Percentiles rank a stretch among this genome's conserved stretches.
Evolutionary conservation across 176 grass and related monocot genomes (phyloP).

Genomic region (Paspalum vaginatum): DNA sequence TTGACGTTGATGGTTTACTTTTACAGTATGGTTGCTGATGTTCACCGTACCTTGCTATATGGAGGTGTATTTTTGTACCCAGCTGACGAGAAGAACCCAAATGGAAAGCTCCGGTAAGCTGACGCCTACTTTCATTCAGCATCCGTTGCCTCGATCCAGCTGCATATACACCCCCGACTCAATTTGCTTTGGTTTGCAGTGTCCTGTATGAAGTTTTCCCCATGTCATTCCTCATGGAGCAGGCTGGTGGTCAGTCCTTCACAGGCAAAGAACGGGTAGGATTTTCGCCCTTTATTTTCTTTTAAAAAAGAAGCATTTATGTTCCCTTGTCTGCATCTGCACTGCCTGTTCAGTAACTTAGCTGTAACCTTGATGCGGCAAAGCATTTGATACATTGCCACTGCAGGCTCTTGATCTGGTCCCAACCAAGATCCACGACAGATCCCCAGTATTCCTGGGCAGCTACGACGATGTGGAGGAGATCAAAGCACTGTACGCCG

Average conservation of each 20-base stretch:
- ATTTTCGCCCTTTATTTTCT: not conserved
- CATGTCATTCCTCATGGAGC: slow-evolving; percentile 97
- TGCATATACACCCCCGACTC: slow-evolving; percentile 7
- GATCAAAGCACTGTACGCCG: slow-evolving; percentile 81
- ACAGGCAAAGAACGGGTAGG: slow-evolving; percentile 83
- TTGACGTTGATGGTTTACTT: slow-evolving; percentile 42
- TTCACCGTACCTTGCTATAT: slow-evolving; percentile 94
- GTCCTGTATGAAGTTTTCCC: slow-evolving; percentile 99
- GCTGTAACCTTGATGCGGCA: not conserved
- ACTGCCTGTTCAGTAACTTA: not conserved
- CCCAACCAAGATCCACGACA: slow-evolving; percentile 85
- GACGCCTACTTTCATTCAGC: not conserved
- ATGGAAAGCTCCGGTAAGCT: slow-evolving; percentile 81
- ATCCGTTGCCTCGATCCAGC: not conserved
- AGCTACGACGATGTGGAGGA: slow-evolving; percentile 93
- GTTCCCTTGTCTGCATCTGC: not conserved
- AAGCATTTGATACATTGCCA: not conserved
- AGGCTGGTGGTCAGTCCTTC: slow-evolving; percentile 95
- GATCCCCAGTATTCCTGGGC: slow-evolving; percentile 88
- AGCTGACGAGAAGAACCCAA: slow-evolving; percentile 89
- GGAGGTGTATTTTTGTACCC: slow-evolving; percentile 98
- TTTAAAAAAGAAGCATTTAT: not conserved
- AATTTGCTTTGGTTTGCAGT: slow-evolving; percentile 48
- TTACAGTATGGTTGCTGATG: slow-evolving; percentile 97
- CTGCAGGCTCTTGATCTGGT: slow-evolving; percentile 87